Percentiles rank a stretch among this genome's conserved stretches.
phyloP scores from a whole-genome alignment of 192 early-diverging fungal genomes.

The Umbelopsis ramanniana region DNA sequence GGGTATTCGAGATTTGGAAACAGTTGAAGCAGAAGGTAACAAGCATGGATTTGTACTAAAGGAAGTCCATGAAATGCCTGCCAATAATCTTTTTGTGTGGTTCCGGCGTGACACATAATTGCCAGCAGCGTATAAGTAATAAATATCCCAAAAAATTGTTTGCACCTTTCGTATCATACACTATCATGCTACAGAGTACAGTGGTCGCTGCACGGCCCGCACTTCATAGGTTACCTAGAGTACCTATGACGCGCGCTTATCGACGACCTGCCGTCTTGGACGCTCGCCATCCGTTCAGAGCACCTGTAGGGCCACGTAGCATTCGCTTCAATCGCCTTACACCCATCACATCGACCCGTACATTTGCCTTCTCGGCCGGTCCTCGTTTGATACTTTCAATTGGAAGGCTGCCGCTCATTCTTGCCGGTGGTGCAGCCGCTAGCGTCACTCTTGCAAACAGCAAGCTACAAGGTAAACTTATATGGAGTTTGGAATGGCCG shows the following conservation, averaged over 20 bases:
- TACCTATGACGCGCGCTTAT: neutral
- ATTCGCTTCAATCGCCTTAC: neutral
- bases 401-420: conserved; percentile 61
- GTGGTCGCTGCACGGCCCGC: conserved; percentile 4
- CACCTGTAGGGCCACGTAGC: neutral
- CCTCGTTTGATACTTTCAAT: conserved; percentile 51
- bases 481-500: neutral
- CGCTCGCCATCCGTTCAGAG: neutral
- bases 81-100: conserved; percentile 11
- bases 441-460: conserved; percentile 64
- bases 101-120: conserved; percentile 10
- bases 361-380: conserved; percentile 35
- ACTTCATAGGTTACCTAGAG: neutral
- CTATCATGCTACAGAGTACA: conserved; percentile 2
- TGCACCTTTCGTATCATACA: neutral
- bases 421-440: conserved; percentile 61
- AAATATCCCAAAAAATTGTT: too few species aligned
- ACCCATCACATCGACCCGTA: neutral
- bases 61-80: conserved; percentile 2
- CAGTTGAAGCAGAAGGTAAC: neutral
- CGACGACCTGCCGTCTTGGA: neutral
- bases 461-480: conserved; percentile 56
- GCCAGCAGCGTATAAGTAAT: too few species aligned
- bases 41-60: neutral
- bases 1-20: conserved; percentile 14